These are phyloP conservation scores for Clonostachys chloroleuca DNA, from an alignment of 2,329 filamentous ascomycete species.

Conservation along the genomic window DNA sequence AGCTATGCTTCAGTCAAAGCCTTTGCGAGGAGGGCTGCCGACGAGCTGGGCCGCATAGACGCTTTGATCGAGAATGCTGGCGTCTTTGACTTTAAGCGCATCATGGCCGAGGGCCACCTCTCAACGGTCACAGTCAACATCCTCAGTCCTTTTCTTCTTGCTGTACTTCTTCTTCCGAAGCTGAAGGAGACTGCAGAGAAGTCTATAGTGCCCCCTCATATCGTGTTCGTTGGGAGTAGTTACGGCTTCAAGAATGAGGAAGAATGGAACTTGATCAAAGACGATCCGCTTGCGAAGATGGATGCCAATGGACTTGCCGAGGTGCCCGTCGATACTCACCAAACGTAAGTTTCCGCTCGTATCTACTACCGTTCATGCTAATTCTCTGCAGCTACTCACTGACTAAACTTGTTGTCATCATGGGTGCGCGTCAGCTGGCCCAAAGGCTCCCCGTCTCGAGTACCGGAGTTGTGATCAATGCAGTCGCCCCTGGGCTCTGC, in stretches of 20 bases:
- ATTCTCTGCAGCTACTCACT: conserved; percentile 13
- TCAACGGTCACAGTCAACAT: conserved; percentile 2
- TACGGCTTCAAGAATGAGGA: background rate
- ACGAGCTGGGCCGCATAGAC: conserved; percentile 35
- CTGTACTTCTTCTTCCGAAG: conserved; percentile 32
- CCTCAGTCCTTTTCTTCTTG: conserved; percentile 33
- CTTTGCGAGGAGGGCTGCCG: conserved; percentile 30
- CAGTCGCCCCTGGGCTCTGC: conserved; percentile 33
- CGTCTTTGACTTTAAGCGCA: conserved; percentile 12
- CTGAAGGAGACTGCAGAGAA: conserved; percentile 26
- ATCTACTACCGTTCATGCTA: too few relatives aligned
- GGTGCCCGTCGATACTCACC: too few relatives aligned
- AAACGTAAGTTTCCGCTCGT: too few relatives aligned
- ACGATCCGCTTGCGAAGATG: too few relatives aligned
- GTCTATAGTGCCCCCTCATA: conserved; percentile 23
- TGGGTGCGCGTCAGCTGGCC: conserved; percentile 24
- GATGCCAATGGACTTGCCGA: too few relatives aligned
- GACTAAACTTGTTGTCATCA: conserved; percentile 22
- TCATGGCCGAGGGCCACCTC: background rate
- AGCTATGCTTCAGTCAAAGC: conserved; percentile 37
- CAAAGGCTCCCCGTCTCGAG: conserved; percentile 16
- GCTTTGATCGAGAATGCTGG: conserved; percentile 35
- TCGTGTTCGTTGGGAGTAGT: conserved; percentile 22
- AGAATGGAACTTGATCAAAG: background rate
- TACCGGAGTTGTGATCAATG: conserved; percentile 28